Percentiles rank a stretch among this genome's conserved stretches.
phyloP scores from a whole-genome alignment of 2,329 filamentous ascomycete genomes.

The Fusarium lyarnte region DNA sequence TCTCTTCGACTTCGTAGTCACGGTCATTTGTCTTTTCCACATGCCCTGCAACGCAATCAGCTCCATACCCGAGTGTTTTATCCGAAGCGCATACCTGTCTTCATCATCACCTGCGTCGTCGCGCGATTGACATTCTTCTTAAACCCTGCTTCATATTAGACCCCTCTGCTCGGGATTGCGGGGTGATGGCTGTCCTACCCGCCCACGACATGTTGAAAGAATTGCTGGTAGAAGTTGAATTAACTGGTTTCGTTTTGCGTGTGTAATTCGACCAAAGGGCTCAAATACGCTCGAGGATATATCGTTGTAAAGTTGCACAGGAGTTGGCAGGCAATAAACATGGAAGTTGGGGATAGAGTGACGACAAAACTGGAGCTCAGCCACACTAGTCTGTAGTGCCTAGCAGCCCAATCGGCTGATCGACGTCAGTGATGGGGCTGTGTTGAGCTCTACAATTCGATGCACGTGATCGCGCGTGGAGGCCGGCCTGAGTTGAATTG shows the following conservation, averaged over 20 bases:
- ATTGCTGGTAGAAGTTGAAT: constrained; percentile 8
- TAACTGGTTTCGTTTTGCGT: constrained; percentile 12
- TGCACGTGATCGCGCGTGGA: constrained; percentile 45
- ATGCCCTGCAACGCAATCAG: constrained; percentile 68
- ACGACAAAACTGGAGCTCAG: constrained; percentile 47
- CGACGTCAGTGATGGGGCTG: constrained; percentile 46
- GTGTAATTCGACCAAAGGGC: constrained; percentile 10
- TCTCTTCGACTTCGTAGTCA: constrained; percentile 97
- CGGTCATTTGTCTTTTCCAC: constrained; percentile 99
- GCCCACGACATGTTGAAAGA: constrained; percentile 73
- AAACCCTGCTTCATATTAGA: constrained; percentile 53
- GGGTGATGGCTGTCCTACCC: constrained; percentile 57
- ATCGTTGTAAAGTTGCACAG: constrained; percentile 26
- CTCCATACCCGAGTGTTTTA: background rate
- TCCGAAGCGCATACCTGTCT: constrained; percentile 72
- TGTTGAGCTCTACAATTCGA: constrained; percentile 1
- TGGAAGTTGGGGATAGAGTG: constrained; percentile 40
- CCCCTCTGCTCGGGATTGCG: constrained; percentile 41
- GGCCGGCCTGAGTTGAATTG: background rate
- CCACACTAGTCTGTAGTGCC: constrained; percentile 38
- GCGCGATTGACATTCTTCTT: constrained; percentile 98
- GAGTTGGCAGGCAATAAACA: constrained; percentile 37
- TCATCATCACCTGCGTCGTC: constrained; percentile 99
- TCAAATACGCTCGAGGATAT: constrained; percentile 29
- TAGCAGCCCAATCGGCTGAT: constrained; percentile 45